A percentile compares a stretch with the other conserved stretches of the same genome.
phyloP scores from a whole-genome alignment of 352 stramenopile genomes.

The Globisporangium ultimum region DNA sequence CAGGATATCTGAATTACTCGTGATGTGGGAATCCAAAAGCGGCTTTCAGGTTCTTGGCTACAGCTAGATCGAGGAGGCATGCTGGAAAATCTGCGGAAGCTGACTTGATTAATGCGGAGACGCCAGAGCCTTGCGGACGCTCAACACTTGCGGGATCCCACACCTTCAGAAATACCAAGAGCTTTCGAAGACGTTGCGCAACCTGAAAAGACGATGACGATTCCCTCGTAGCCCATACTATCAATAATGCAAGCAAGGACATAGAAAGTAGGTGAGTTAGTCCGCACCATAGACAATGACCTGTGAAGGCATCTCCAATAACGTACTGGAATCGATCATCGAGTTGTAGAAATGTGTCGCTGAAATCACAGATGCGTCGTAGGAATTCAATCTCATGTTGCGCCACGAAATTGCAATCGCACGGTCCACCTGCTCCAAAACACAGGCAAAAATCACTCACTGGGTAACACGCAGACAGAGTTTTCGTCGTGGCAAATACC shows the following conservation, averaged over 20 bases:
- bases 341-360: constrained; percentile 47
- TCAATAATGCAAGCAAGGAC: constrained; percentile 3
- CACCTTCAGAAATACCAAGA: constrained; percentile 52
- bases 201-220: constrained; percentile 29
- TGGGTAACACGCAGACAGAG: neutral
- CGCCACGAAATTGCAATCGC: constrained; percentile 47
- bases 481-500: constrained; percentile 16
- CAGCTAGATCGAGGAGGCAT: constrained; percentile 19
- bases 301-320: neutral
- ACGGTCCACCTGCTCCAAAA: constrained; percentile 26
- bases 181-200: constrained; percentile 42
- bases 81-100: constrained; percentile 33
- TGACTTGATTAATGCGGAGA: constrained; percentile 28
- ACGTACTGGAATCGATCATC: constrained; percentile 27
- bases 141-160: constrained; percentile 43
- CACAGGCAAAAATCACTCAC: neutral
- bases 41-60: constrained; percentile 18
- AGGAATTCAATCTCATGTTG: constrained; percentile 35
- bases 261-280: neutral
- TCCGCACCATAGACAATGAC: neutral
- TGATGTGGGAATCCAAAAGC: constrained; percentile 34
- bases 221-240: constrained; percentile 21
- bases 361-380: constrained; percentile 35
- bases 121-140: constrained; percentile 12
- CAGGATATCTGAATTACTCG: neutral